These are phyloP conservation scores for Leucosporidium scottii DNA, from an alignment of 768 basidiomycete species.

Conservation along the genomic window DNA sequence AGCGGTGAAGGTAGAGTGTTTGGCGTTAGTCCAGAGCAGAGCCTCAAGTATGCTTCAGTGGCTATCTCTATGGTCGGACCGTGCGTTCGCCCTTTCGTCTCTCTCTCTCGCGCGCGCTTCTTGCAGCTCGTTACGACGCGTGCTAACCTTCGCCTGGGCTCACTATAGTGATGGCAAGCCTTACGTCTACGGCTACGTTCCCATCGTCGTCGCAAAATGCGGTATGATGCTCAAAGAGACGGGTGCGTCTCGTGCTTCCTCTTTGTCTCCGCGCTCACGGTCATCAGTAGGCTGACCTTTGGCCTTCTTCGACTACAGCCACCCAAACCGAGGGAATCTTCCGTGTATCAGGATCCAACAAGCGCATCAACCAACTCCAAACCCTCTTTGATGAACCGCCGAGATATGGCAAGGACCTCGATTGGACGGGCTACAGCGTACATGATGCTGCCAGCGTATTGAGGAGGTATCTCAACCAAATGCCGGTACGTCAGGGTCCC, in stretches of 20 bases:
- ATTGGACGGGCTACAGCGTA: conserved; percentile 87
- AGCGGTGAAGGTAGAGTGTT: conserved; percentile 53
- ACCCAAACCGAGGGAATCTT: conserved; percentile 91
- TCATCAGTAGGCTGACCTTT: not conserved
- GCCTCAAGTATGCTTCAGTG: conserved; percentile 76
- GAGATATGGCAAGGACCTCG: conserved; percentile 82
- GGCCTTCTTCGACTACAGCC: conserved; percentile 46
- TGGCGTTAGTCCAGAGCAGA: conserved; percentile 73
- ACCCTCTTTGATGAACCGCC: conserved; percentile 81
- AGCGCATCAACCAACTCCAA: conserved; percentile 93
- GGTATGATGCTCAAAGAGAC: conserved; percentile 92
- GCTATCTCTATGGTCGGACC: conserved; percentile 86
- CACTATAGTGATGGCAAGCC: conserved; percentile 57
- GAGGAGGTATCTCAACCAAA: conserved; percentile 86
- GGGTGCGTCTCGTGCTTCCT: conserved; percentile 47
- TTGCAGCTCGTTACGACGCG: not conserved
- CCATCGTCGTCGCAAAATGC: conserved; percentile 91
- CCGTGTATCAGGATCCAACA: conserved; percentile 88
- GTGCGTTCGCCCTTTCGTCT: conserved; percentile 32
- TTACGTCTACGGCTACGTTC: conserved; percentile 89
- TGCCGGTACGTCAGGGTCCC: conserved; percentile 64
- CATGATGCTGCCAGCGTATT: conserved; percentile 98
- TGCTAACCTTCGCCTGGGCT: too few species aligned
- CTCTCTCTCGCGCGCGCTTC: not conserved
- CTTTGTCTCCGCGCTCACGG: conserved; percentile 32